These are phyloP conservation scores for Nitzschia sp. DNA, from an alignment of 108 stramenopile genomes.

Conservation along the genomic window DNA sequence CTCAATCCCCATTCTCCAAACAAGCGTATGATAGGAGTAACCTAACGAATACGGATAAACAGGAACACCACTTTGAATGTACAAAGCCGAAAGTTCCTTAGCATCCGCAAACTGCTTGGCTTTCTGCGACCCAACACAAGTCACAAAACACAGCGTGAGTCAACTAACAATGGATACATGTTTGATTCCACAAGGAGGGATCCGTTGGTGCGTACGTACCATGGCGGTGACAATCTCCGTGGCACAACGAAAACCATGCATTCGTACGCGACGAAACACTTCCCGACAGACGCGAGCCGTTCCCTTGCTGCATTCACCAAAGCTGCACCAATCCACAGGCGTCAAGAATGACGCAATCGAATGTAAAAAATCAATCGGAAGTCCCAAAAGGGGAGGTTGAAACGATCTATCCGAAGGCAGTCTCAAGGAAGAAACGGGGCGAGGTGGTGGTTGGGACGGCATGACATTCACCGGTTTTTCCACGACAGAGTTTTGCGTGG, in stretches of 20 bases:
- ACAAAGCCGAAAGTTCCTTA: slow-evolving; percentile 69
- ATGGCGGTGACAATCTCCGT: slow-evolving; percentile 69
- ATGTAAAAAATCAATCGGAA: slow-evolving; percentile 60
- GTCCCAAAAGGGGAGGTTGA: slow-evolving; percentile 4
- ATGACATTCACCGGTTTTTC: background rate
- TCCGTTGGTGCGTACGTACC: slow-evolving; percentile 40
- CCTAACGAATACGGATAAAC: slow-evolving; percentile 74
- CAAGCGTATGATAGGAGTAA: slow-evolving; percentile 68
- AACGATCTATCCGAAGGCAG: background rate
- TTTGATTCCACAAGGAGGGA: too few species aligned
- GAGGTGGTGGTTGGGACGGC: background rate
- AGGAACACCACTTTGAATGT: slow-evolving; percentile 67
- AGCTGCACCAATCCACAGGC: slow-evolving; percentile 45
- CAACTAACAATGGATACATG: background rate
- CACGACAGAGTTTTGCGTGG: too few species aligned
- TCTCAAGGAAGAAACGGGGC: background rate
- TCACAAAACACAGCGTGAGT: too few species aligned
- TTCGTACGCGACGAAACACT: slow-evolving; percentile 54
- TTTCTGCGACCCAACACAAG: slow-evolving; percentile 43
- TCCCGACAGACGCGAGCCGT: slow-evolving; percentile 33
- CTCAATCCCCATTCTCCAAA: slow-evolving; percentile 76
- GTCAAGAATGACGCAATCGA: slow-evolving; percentile 55
- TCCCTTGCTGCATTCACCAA: slow-evolving; percentile 35
- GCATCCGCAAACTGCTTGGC: slow-evolving; percentile 74
- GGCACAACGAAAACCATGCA: slow-evolving; percentile 80